Conservation (phyloP, 768 basidiomycete genomes). For the Suillus americanus region DNA sequence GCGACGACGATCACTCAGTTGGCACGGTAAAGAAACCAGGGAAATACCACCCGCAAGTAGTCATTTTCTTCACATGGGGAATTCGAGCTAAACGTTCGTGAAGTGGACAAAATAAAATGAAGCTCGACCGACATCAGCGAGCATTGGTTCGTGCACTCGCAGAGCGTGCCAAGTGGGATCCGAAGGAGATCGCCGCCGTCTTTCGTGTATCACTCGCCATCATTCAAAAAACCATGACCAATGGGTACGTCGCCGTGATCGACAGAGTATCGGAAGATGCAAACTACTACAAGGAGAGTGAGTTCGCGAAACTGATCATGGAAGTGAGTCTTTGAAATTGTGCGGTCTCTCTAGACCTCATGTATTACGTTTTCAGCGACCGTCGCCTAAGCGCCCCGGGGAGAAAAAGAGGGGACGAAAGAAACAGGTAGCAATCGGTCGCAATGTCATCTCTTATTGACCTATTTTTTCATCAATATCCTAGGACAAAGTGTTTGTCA, state of each 20-base stretch:
- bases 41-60: neutral
- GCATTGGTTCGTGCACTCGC: neutral
- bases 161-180: neutral
- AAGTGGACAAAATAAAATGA: neutral
- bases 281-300: neutral
- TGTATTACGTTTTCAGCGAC: neutral
- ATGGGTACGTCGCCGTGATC: neutral
- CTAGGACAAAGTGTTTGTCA: neutral
- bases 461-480: neutral
- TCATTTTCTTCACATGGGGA: neutral
- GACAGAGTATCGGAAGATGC: neutral
- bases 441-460: neutral
- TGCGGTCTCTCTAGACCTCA: neutral
- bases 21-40: neutral
- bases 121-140: neutral
- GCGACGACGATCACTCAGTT: neutral
- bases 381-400: neutral
- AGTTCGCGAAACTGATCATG: neutral
- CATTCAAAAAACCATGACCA: neutral
- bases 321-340: neutral
- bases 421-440: neutral
- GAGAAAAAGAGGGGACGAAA: neutral
- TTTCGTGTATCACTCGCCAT: neutral
- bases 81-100: neutral
- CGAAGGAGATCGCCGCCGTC: neutral